phyloP scores from a whole-genome alignment of 495 filamentous ascomycete species.

The Friedmanniomyces simplex region DNA sequence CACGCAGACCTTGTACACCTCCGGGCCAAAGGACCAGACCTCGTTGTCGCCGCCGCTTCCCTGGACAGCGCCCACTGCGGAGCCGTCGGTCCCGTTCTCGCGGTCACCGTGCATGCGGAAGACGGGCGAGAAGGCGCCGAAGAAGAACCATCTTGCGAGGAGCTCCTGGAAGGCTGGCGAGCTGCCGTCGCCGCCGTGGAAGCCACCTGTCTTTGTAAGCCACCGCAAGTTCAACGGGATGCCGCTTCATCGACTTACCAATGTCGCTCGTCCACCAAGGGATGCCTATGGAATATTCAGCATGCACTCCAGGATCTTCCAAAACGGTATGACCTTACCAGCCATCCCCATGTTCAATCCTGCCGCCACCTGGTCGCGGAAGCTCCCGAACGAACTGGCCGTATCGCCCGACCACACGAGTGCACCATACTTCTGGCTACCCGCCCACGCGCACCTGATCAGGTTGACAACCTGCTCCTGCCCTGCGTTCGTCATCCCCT shows the following conservation, averaged over 20 bases:
- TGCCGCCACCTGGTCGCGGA: constrained; percentile 46
- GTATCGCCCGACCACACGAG: constrained; percentile 52
- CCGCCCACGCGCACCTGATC: constrained; percentile 50
- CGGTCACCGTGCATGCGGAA: constrained; percentile 51
- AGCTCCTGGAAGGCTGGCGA: constrained; percentile 46
- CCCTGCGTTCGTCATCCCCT: constrained; percentile 41
- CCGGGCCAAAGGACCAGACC: constrained; percentile 49
- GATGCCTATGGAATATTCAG: constrained; percentile 29
- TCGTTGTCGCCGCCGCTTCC: constrained; percentile 39
- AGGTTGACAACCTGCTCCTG: constrained; percentile 46
- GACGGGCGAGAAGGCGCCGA: constrained; percentile 50
- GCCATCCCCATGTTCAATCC: constrained; percentile 49
- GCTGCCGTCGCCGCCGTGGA: constrained; percentile 46
- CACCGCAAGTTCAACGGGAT: too few species aligned
- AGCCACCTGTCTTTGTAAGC: constrained; percentile 30
- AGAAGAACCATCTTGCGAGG: constrained; percentile 53
- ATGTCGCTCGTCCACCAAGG: constrained; percentile 54
- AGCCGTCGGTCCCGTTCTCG: constrained; percentile 31
- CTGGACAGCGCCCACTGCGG: constrained; percentile 3
- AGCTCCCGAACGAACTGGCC: constrained; percentile 44
- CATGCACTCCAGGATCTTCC: too few species aligned
- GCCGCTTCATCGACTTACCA: constrained; percentile 14
- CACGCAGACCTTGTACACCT: constrained; percentile 46
- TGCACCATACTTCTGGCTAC: constrained; percentile 48
- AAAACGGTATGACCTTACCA: too few species aligned